phyloP scores from a whole-genome alignment of 2,329 filamentous ascomycete species.

The Colletotrichum sp. region DNA sequence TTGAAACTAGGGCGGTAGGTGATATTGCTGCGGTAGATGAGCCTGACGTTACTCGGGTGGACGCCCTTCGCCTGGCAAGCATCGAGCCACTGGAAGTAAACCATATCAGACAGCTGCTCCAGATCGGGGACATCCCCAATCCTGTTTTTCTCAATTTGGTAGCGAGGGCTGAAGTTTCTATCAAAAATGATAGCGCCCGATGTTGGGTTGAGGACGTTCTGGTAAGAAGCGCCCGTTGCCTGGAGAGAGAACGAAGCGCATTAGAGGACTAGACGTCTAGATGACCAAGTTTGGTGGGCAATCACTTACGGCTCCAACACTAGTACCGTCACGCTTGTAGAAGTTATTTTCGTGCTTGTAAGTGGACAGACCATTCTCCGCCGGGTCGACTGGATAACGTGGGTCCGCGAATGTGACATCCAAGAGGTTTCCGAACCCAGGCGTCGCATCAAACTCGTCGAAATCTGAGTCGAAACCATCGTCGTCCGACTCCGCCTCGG shows the following conservation, averaged over 20 bases:
- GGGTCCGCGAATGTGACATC: background rate
- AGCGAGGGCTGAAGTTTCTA: background rate
- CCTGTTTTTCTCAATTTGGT: accelerated
- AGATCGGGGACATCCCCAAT: background rate
- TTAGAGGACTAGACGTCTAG: background rate
- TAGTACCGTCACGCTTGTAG: background rate
- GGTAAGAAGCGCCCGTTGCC: background rate
- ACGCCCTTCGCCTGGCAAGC: background rate
- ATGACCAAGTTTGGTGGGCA: background rate
- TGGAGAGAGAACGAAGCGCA: background rate
- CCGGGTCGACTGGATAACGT: background rate
- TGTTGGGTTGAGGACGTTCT: background rate
- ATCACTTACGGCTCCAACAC: background rate
- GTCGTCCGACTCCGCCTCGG: too few species aligned
- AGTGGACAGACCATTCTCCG: background rate
- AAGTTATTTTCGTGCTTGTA: background rate
- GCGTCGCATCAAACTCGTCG: too few species aligned
- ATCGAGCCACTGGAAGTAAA: background rate
- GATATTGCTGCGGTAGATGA: background rate
- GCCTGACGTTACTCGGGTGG: background rate
- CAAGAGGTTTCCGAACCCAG: background rate
- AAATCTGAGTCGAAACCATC: too few species aligned
- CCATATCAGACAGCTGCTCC: background rate
- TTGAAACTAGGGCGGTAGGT: background rate
- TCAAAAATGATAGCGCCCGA: background rate